phyloP scores from a whole-genome alignment of 306 rosid species.

The Urtica urens region DNA sequence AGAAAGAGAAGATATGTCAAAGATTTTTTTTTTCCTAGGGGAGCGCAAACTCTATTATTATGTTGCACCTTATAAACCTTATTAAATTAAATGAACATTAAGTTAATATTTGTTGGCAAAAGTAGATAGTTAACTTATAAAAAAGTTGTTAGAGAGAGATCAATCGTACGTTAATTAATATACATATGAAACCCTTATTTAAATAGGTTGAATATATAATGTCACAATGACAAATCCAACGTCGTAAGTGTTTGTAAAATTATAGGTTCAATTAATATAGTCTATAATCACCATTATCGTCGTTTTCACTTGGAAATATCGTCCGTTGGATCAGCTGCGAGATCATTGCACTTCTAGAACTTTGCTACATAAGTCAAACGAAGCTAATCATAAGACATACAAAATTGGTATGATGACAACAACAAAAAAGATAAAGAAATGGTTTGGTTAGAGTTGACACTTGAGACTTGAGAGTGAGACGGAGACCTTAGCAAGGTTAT shows the following conservation, averaged over 20 bases:
- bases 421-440: not conserved
- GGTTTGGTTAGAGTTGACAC: not conserved
- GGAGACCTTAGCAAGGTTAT: no score
- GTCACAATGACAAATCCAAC: not conserved
- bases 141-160: no score
- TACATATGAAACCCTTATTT: no score
- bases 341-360: not conserved
- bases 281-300: not conserved
- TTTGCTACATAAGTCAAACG: conserved; percentile 9
- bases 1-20: conserved; percentile 1
- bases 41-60: not conserved
- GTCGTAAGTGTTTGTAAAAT: no score
- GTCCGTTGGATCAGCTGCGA: conserved; percentile 8
- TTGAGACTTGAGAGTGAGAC: not conserved
- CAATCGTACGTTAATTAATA: no score
- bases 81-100: no score
- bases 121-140: no score
- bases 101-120: no score
- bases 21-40: not conserved
- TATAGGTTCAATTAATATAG: not conserved
- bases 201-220: no score
- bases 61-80: no score
- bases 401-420: no score
- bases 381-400: not conserved
- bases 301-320: not conserved